Evolutionary conservation across 192 early-diverging fungal species (phyloP).

Genomic region (Gorgonomyces haynaldii): DNA sequence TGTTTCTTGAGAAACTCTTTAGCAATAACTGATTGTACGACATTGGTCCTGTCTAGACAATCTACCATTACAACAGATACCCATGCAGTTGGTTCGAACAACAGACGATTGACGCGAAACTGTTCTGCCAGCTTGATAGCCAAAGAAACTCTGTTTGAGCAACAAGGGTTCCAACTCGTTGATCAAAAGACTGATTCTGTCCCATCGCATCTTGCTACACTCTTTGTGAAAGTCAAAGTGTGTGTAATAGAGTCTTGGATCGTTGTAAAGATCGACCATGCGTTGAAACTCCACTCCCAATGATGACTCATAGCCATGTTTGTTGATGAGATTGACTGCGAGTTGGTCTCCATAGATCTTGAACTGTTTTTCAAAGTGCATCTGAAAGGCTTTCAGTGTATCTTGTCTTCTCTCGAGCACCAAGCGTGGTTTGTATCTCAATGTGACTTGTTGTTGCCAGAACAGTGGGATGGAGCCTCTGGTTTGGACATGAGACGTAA

Average conservation of each 20-base stretch:
- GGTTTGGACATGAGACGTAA: constrained; percentile 80
- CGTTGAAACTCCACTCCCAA: constrained; percentile 72
- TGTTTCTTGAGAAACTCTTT: constrained; percentile 58
- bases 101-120: constrained; percentile 58
- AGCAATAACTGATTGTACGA: constrained; percentile 89
- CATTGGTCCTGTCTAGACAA: constrained; percentile 97
- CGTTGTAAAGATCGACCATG: constrained; percentile 36
- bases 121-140: constrained; percentile 1
- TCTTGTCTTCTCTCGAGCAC: constrained; percentile 55
- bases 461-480: constrained; percentile 90
- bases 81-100: constrained; percentile 95
- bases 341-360: constrained; percentile 69
- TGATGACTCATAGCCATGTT: constrained; percentile 77
- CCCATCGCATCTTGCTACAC: constrained; percentile 91
- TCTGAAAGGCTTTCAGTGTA: constrained; percentile 38
- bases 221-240: constrained; percentile 98
- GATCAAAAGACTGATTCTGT: constrained; percentile 71
- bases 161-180: constrained; percentile 43
- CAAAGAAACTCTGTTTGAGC: constrained; percentile 39
- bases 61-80: too few species aligned
- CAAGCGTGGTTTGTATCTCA: constrained; percentile 83
- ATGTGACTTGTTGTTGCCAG: constrained; percentile 87
- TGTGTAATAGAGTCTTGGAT: constrained; percentile 43
- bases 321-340: constrained; percentile 89
- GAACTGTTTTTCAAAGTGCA: constrained; percentile 63